Evolutionary conservation across 805 yeast species (phyloP), one percentile per base, ranked within the genome.

Genomic region (Candida succiphila): DNA sequence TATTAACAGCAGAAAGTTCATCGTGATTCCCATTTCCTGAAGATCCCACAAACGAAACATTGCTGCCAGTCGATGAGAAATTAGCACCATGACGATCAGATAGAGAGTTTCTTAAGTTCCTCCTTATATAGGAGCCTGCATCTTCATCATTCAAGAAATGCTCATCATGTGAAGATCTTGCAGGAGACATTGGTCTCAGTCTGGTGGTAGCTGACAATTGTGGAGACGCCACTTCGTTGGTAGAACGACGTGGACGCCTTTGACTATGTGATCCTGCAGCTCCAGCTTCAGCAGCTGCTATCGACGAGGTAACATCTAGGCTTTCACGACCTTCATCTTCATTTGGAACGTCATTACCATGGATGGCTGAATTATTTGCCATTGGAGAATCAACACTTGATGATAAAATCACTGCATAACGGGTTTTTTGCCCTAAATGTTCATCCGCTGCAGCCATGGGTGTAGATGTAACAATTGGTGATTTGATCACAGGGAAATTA

Each of bases 401-500:
- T 10, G 10, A 21, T 21, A 8, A 10, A 8, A 8, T 7, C 7
- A 10, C 7, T 21, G 23, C 7, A 8, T 7, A 10, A 21, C 10
- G 23, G 10, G 23, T 21, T 21, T 7, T 8, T 21, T 21, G 23
- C 10, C 7, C 7, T 21, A 8, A 10, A 8, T 10, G 7, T 15
- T 7, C 17, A 16, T 26, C 18, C 27, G 27, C 6, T 25, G 14
- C 7, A 25, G n/a, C n/a, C 7, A 13, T 13, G 14, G 6, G 12
- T 16, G n/a, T 13, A 15, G 29, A 19, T 26, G 29, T 7, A 14
- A 15, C 17, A 6, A 14, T 13, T 7, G 23, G 23, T 8, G 10
- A 8, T 21, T 7, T 21, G 10, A 8, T 10, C 26, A 12, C 38
- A n/a, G 51, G 53, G 25, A 58, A 58, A 30, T 45, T 36, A 16